phyloP scores from a whole-genome alignment of 2,329 filamentous ascomycete genomes.

The Sclerotinia sclerotiorum region DNA sequence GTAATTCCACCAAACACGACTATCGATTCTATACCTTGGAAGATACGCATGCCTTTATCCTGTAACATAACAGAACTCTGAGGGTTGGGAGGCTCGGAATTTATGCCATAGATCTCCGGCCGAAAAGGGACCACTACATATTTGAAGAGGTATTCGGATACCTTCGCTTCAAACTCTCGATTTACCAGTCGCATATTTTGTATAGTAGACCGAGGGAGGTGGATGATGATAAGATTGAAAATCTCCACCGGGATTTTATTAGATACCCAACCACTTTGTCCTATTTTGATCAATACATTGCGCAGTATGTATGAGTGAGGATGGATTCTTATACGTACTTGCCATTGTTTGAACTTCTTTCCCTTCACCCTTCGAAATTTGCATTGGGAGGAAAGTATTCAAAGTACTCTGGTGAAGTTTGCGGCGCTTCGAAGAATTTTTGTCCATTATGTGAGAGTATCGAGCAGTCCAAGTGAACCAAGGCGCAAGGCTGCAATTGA shows the following conservation, averaged over 20 bases:
- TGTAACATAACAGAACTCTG: slow-evolving; percentile 38
- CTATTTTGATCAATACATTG: slow-evolving; percentile 18
- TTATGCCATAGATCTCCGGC: slow-evolving; percentile 59
- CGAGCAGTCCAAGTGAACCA: background rate
- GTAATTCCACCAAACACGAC: background rate
- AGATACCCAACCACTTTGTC: slow-evolving; percentile 41
- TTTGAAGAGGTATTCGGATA: slow-evolving; percentile 59
- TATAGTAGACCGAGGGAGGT: slow-evolving; percentile 58
- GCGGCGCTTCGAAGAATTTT: slow-evolving; percentile 32
- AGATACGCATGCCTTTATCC: slow-evolving; percentile 58
- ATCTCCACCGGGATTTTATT: slow-evolving; percentile 59
- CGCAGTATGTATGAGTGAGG: background rate
- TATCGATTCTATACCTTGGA: slow-evolving; percentile 46
- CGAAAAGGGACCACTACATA: slow-evolving; percentile 66
- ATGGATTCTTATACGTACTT: background rate
- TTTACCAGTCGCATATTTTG: slow-evolving; percentile 62
- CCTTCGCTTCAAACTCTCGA: slow-evolving; percentile 56
- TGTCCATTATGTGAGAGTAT: slow-evolving; percentile 12
- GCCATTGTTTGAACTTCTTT: background rate
- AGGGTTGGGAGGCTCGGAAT: slow-evolving; percentile 39
- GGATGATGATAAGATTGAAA: slow-evolving; percentile 55
- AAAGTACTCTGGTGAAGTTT: slow-evolving; percentile 28
- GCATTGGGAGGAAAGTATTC: slow-evolving; percentile 22
- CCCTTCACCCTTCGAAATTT: slow-evolving; percentile 21
- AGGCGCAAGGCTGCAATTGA: background rate